These are phyloP conservation scores for Henckelia pumila DNA, from an alignment of 257 asterid genomes.

Conservation along the genomic window DNA sequence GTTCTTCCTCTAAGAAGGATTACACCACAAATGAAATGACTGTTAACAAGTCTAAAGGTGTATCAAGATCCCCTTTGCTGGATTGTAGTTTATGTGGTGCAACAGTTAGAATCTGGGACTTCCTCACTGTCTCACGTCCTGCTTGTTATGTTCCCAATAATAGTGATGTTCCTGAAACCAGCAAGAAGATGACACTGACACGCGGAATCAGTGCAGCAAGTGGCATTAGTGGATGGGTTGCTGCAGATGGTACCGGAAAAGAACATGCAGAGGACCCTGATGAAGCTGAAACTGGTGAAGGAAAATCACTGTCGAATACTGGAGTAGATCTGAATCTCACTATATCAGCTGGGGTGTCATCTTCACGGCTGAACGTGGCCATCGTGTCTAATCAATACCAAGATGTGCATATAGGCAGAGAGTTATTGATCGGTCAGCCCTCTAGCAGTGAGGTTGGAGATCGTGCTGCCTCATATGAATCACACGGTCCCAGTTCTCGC, in stretches of 20 bases:
- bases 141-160: constrained; percentile 70
- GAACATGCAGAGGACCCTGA: constrained; percentile 79
- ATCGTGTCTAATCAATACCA: constrained; percentile 50
- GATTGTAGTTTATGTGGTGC: constrained; percentile 99
- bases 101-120: constrained; percentile 92
- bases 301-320: constrained; percentile 72
- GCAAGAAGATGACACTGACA: constrained; percentile 81
- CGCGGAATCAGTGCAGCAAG: constrained; percentile 99
- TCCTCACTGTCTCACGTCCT: constrained; percentile 78
- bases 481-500: constrained; percentile 93
- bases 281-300: constrained; percentile 85
- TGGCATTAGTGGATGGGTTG: constrained; percentile 95
- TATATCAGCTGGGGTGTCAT: constrained; percentile 73
- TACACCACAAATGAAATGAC: constrained; percentile 42
- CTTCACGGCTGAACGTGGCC: constrained; percentile 59
- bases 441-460: constrained; percentile 95
- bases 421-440: constrained; percentile 69
- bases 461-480: constrained; percentile 95
- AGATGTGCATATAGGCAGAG: constrained; percentile 52
- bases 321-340: constrained; percentile 89
- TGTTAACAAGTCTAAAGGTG: constrained; percentile 57
- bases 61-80: constrained; percentile 81
- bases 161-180: constrained; percentile 73
- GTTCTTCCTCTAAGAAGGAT: constrained; percentile 60
- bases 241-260: constrained; percentile 67